Evolutionary conservation across 306 rosid species (phyloP).

Genomic region (Mucuna pruriens): DNA sequence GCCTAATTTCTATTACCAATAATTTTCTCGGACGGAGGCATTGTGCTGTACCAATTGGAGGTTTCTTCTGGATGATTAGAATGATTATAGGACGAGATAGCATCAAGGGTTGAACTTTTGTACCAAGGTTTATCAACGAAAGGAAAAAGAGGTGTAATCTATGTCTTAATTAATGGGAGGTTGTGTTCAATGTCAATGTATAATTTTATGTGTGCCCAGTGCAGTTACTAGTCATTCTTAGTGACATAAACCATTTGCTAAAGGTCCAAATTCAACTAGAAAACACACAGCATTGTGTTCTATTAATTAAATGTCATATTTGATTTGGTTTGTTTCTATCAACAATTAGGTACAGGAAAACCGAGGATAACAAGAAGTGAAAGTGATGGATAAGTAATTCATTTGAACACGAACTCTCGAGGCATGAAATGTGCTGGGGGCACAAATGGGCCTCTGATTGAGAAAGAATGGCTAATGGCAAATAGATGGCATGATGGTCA

Average conservation of each 20-base stretch:
- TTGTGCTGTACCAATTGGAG: slow-evolving; percentile 14
- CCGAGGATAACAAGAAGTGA: slow-evolving; percentile 30
- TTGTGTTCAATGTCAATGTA: background rate
- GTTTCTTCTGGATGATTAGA: slow-evolving; percentile 34
- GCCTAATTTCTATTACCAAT: slow-evolving; percentile 49
- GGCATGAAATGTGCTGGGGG: slow-evolving; percentile 45
- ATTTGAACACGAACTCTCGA: slow-evolving; percentile 54
- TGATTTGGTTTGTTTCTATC: slow-evolving; percentile 22
- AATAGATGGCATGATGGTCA: slow-evolving; percentile 53
- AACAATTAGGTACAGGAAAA: slow-evolving; percentile 29
- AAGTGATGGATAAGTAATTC: slow-evolving; percentile 38
- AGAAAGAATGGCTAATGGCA: slow-evolving; percentile 39
- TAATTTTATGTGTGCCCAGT: background rate
- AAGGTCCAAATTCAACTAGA: background rate
- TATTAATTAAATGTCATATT: slow-evolving; percentile 19
- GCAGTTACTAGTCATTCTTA: background rate
- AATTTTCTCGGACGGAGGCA: slow-evolving; percentile 24
- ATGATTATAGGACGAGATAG: slow-evolving; percentile 42
- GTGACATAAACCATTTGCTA: background rate
- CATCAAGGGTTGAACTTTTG: slow-evolving; percentile 36
- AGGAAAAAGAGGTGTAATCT: slow-evolving; percentile 25
- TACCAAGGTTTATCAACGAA: slow-evolving; percentile 11
- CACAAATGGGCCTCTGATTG: slow-evolving; percentile 51
- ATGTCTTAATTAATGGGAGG: slow-evolving; percentile 24
- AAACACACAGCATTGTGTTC: background rate